Conservation (phyloP, 1,284 basidiomycete species). For the Tilletia walkeri region DNA sequence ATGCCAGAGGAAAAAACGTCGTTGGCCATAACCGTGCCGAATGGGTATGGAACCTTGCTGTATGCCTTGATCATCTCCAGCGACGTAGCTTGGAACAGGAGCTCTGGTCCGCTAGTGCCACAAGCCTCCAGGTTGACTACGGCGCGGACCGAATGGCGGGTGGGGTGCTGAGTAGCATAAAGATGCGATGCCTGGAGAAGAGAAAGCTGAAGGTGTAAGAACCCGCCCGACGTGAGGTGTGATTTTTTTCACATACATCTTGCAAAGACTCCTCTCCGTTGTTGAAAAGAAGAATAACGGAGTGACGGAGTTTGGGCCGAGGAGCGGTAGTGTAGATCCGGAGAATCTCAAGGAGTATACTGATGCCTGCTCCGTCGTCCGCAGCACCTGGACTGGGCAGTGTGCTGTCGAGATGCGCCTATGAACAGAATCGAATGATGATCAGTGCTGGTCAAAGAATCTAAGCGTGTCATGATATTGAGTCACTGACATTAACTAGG, state of each 20-base stretch:
- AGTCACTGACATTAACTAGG: conserved; percentile 60
- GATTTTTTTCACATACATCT: neutral
- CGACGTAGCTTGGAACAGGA: conserved; percentile 94
- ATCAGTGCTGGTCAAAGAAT: too few relatives aligned
- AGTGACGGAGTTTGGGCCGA: conserved; percentile 70
- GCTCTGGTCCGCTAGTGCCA: conserved; percentile 80
- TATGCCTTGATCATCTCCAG: conserved; percentile 91
- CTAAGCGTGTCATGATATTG: neutral
- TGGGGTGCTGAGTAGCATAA: conserved; percentile 53
- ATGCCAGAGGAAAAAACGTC: conserved; percentile 93
- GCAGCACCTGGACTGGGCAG: conserved; percentile 59
- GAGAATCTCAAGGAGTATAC: conserved; percentile 79
- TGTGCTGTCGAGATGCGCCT: conserved; percentile 78
- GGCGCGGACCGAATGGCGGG: conserved; percentile 69
- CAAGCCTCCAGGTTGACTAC: conserved; percentile 92
- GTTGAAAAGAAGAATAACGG: conserved; percentile 89
- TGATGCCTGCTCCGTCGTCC: conserved; percentile 77
- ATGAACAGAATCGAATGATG: conserved; percentile 53
- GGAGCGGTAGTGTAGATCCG: conserved; percentile 65
- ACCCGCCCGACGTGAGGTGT: too few relatives aligned
- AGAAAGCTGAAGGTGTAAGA: neutral
- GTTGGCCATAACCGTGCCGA: conserved; percentile 85
- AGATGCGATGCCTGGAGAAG: conserved; percentile 65
- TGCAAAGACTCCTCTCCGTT: conserved; percentile 76
- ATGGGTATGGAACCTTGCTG: conserved; percentile 79